These are phyloP conservation scores for Sarocladium brachiariae DNA, from an alignment of 2,329 filamentous ascomycete genomes.

Conservation along the genomic window DNA sequence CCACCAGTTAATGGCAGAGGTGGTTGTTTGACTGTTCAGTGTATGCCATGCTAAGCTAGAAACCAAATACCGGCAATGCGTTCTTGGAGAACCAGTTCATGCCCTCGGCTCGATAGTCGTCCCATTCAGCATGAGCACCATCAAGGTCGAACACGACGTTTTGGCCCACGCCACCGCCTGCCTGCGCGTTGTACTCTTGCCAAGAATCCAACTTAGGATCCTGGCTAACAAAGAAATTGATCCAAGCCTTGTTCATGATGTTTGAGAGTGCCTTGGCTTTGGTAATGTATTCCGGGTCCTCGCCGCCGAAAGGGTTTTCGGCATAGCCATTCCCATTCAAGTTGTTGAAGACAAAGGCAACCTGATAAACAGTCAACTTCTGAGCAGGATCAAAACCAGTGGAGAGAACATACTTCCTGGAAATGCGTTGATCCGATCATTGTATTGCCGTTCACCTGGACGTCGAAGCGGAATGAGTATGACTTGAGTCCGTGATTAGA, in stretches of 20 bases:
- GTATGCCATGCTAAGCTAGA: slow-evolving; percentile 7
- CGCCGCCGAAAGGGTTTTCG: slow-evolving; percentile 18
- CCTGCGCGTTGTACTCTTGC: slow-evolving; percentile 16
- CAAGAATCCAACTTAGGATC: slow-evolving; percentile 15
- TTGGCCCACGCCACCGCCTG: slow-evolving; percentile 16
- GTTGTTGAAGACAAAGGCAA: slow-evolving; percentile 32
- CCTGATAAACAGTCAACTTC: no score
- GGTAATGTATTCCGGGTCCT: slow-evolving; percentile 14
- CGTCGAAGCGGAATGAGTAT: slow-evolving; percentile 21
- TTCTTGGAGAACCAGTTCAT: slow-evolving; percentile 20
- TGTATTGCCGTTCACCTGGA: slow-evolving; percentile 16
- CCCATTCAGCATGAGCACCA: slow-evolving; percentile 17
- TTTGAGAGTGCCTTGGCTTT: slow-evolving; percentile 15
- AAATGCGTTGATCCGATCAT: slow-evolving; percentile 26
- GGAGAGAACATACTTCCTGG: slow-evolving; percentile 16
- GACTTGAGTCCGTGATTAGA: slow-evolving; percentile 14
- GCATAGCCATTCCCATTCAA: slow-evolving; percentile 19
- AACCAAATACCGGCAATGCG: slow-evolving; percentile 15
- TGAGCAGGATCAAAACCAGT: neutral
- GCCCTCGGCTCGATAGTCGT: slow-evolving; percentile 19
- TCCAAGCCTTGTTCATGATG: slow-evolving; percentile 19
- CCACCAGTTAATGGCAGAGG: no score
- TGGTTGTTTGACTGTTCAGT: neutral
- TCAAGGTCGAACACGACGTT: slow-evolving; percentile 18
- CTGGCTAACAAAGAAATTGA: slow-evolving; percentile 16